Evolutionary conservation across 1,139 yeast genomes (phyloP).

Genomic region (Pichia sp.): DNA sequence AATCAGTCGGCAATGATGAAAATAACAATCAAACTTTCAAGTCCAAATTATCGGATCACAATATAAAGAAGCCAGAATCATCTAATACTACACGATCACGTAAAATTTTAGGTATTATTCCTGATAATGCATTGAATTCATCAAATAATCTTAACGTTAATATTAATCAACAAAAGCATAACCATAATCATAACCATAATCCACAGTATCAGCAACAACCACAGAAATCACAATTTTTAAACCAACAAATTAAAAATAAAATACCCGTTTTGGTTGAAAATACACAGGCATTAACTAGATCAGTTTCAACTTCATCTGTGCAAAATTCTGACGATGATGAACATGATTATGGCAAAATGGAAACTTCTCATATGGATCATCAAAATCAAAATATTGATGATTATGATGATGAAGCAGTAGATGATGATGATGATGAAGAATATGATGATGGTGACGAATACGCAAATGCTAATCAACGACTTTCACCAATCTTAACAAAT

Average conservation of each 20-base stretch:
- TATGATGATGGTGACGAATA: slow-evolving; percentile 16
- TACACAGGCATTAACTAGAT: background rate
- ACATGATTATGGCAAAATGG: slow-evolving; percentile 2
- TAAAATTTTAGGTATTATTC: slow-evolving; percentile 26
- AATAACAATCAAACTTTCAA: slow-evolving; percentile 10
- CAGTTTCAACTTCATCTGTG: background rate
- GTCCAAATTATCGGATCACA: slow-evolving; percentile 3
- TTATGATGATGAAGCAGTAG: background rate
- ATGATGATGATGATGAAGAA: background rate
- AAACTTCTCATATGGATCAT: background rate
- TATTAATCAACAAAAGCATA: background rate
- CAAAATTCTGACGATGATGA: background rate
- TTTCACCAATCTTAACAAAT: slow-evolving; percentile 43
- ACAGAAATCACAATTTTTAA: background rate
- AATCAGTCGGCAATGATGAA: slow-evolving; percentile 17
- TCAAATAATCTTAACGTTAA: slow-evolving; percentile 2
- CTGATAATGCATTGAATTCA: slow-evolving; percentile 23
- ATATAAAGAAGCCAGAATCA: background rate
- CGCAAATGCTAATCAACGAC: slow-evolving; percentile 32
- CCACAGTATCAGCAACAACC: background rate
- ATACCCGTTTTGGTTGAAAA: slow-evolving; percentile 19
- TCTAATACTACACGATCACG: slow-evolving; percentile 12
- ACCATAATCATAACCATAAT: background rate
- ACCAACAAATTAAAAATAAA: slow-evolving; percentile 11
- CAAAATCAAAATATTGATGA: background rate